Base-by-base conservation (phyloP, 805 yeast species). In the Blastobotrys mokoenaii region DNA sequence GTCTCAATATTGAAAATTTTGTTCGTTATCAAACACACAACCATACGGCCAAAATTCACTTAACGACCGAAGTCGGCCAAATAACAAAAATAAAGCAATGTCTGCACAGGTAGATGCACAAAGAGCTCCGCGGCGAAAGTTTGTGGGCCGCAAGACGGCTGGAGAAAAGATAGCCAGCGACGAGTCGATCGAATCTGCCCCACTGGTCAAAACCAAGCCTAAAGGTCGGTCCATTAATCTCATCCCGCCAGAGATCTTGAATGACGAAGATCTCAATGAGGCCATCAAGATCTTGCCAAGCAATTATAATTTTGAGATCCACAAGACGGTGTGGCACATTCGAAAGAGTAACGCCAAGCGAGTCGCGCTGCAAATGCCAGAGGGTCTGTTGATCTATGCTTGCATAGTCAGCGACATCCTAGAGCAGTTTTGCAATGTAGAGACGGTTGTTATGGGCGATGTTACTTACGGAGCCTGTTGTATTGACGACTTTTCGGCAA, bases 391-490 rank as follows among this genome's bases (percentile, higher is more conserved):
- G 41, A 84, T 93, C 1, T 93, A 89, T 60, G 81, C 97, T 0
- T 72, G 95, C 49, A 75, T 93, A 33, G 77, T 93, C n/a, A 75
- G 95, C 3, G 98, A 93, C 64, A 90, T 93, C 18, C 61, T 93
- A 31, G 95, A 87, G 58, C 96, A 89, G 63, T 90, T 93, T 55
- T 89, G 97, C 61, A 65, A 68, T 2, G 87, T 83, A 44, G 96
- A 89, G 58, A 84, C 89, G 0, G 70, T 93, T 1, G 93, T 90
- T 2, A 93, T 93, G 98, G 98, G 98, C 1, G 98, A 93, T 63
- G 98, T 93, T 0, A 86, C 97, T 0, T 93, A 93, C 59, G 98
- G 98, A 37, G 98, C 98, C 0, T 93, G 98, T 62, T 93, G 98
- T 66, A 88, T 93, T 39, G 98, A 93, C 62, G 98, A 93, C 60